A percentile compares a stretch with the other conserved stretches of the same genome.
Conservation (phyloP, 2,329 filamentous ascomycete genomes). For the Sarocladium brachiariae region DNA sequence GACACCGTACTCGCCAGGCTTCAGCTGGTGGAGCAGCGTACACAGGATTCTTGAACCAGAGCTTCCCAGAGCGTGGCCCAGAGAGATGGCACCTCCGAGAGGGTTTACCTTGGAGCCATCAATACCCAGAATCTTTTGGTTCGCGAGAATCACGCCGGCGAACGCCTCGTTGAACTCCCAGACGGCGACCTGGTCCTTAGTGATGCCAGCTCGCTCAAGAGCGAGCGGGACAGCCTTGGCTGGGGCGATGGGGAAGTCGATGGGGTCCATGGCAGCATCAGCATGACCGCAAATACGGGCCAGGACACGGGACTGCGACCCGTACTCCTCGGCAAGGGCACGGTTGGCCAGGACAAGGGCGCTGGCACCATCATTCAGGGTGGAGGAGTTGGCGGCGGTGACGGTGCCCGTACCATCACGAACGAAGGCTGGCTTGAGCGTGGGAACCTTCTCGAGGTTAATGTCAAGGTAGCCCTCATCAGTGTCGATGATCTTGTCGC, state of each 20-base stretch:
- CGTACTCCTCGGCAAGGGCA: conserved; percentile 73
- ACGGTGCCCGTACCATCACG: conserved; percentile 81
- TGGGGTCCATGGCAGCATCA: conserved; percentile 82
- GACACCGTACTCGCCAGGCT: conserved; percentile 88
- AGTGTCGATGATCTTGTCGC: conserved; percentile 67
- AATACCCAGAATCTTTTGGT: conserved; percentile 83
- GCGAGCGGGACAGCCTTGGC: conserved; percentile 88
- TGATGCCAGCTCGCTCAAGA: conserved; percentile 81
- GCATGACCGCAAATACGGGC: conserved; percentile 79
- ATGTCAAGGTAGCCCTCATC: conserved; percentile 89
- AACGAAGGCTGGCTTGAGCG: conserved; percentile 85
- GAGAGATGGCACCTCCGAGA: conserved; percentile 82
- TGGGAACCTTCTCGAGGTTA: conserved; percentile 78
- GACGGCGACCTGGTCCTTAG: conserved; percentile 81
- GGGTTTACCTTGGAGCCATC: conserved; percentile 77
- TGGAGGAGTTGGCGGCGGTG: conserved; percentile 90
- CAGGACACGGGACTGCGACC: conserved; percentile 70
- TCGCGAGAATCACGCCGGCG: conserved; percentile 89
- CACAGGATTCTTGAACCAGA: conserved; percentile 88
- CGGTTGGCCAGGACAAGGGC: conserved; percentile 81
- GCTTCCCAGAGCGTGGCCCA: conserved; percentile 89
- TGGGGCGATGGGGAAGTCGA: conserved; percentile 92
- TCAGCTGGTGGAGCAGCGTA: conserved; percentile 83
- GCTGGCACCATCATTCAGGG: conserved; percentile 89
- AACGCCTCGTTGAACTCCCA: conserved; percentile 99